Base-by-base conservation (phyloP, 345 rosid genomes). In the Lenwebbia sp. region DNA sequence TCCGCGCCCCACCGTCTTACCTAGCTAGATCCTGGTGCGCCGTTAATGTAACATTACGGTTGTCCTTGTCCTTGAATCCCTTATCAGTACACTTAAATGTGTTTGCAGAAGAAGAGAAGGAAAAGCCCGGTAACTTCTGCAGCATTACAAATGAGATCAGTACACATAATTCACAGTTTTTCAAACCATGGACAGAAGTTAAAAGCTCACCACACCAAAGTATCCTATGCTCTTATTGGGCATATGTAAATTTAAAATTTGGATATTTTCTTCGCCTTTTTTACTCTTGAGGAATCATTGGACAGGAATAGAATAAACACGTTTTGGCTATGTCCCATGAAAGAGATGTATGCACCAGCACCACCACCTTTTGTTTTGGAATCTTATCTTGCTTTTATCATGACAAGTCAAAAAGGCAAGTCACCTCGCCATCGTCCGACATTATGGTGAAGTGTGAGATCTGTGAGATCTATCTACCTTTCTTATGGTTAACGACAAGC, bases 21-120 rank as follows among this genome's bases (percentile, higher is more conserved):
- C 37, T 28, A n/a, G 9, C 19, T 58, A 13, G 37, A 58, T 5
- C 33, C 4, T 58, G 9, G 33, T n/a, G 2, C 30, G 33, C 74
- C 74, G 0, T n/a, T n/a, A 2, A 58, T 26, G 33, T 11, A 58
- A n/a, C 14, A 13, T 28, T n/a, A 13, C 0, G 19, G 74, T 1
- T 60, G 74, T 3, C 37, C 74, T 60, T 13, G 74, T 60, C 74
- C n/a, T 60, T 60, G 10, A 60, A 15, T 60, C 7, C 4, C 5
- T 28, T 28, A 28, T 28, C 37, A 60, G 74, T 3, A 56, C 60
- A 10, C n/a, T 23, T 56, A 23, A 56, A 55, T 8, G n/a, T 3
- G 58, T 22, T 55, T 25, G 60, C 13, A 56, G 28, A 10, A 56
- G 60, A 25, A 56, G 10, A 25, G 28, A 56, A 56, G 60, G 13